These are phyloP conservation scores for Picea sitchensis DNA, from an alignment of 75 land plant genomes.

Conservation along the genomic window DNA sequence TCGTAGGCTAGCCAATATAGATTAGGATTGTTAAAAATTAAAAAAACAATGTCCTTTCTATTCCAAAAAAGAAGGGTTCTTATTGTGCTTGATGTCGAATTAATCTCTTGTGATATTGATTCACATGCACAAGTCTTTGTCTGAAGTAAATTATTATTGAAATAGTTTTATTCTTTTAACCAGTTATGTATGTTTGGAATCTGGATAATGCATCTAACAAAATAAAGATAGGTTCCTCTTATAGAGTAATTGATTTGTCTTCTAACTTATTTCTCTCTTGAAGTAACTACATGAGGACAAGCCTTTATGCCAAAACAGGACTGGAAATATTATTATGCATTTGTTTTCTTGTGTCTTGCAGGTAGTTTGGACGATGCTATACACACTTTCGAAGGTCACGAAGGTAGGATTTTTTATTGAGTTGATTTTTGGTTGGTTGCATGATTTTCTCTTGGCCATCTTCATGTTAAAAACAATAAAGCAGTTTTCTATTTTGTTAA, in stretches of 20 bases:
- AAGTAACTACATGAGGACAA: neutral
- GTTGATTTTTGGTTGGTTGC: neutral
- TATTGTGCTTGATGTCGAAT: neutral
- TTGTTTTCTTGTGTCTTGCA: neutral
- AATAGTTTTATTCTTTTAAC: neutral
- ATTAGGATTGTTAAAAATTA: too few species aligned
- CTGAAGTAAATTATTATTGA: neutral
- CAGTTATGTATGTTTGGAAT: neutral
- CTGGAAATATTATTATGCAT: neutral
- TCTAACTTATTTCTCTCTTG: neutral
- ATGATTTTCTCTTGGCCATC: neutral
- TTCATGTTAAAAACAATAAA: neutral
- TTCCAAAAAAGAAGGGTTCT: neutral
- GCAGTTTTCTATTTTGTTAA: neutral
- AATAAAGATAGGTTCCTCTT: too few species aligned
- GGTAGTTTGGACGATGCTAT: neutral
- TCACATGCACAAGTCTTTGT: neutral
- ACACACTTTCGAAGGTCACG: constrained; percentile 9
- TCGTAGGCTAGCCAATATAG: too few species aligned
- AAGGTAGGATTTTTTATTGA: neutral
- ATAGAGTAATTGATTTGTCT: neutral
- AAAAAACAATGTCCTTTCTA: too few species aligned
- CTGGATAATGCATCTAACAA: neutral
- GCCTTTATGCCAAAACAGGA: neutral
- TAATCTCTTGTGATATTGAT: neutral